Evolutionary conservation across 768 basidiomycete species (phyloP).

Genomic region (Mycena sanguinolenta): DNA sequence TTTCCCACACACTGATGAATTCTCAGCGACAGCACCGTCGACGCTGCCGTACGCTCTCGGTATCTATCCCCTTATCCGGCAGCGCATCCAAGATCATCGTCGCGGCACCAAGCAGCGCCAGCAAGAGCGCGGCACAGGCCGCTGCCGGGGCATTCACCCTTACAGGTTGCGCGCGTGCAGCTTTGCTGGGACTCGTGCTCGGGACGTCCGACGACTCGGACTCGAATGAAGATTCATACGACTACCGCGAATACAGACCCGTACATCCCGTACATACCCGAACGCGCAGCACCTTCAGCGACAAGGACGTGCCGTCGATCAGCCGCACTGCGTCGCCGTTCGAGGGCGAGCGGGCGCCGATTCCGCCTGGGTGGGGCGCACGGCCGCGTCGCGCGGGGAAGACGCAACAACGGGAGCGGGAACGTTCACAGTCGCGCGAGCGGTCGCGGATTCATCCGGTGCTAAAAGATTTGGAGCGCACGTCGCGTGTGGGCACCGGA

Average conservation of each 20-base stretch:
- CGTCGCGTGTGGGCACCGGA: slow-evolving; percentile 32
- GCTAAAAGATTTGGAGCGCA: slow-evolving; percentile 25
- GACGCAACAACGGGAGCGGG: not conserved
- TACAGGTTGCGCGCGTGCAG: slow-evolving; percentile 32
- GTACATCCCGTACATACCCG: not conserved
- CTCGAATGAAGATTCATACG: not conserved
- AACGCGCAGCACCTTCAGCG: slow-evolving; percentile 10
- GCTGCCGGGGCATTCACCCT: slow-evolving; percentile 34
- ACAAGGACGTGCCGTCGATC: slow-evolving; percentile 30
- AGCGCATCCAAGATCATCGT: slow-evolving; percentile 21
- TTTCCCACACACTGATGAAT: not conserved
- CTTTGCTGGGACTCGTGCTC: slow-evolving; percentile 9
- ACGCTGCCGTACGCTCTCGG: slow-evolving; percentile 26
- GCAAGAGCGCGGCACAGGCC: slow-evolving; percentile 12
- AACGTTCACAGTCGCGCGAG: not conserved
- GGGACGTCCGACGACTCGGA: slow-evolving; percentile 8
- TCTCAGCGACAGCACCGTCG: slow-evolving; percentile 16
- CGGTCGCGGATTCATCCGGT: slow-evolving; percentile 24
- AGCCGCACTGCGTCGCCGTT: slow-evolving; percentile 34
- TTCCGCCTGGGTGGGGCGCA: slow-evolving; percentile 25
- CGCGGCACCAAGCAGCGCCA: slow-evolving; percentile 14
- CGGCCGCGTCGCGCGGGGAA: not conserved
- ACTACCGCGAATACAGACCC: not conserved
- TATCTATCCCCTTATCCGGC: slow-evolving; percentile 8
- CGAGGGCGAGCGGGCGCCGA: slow-evolving; percentile 21